Conservation (phyloP, 805 yeast species). For the Kluyveromyces siamensis region DNA sequence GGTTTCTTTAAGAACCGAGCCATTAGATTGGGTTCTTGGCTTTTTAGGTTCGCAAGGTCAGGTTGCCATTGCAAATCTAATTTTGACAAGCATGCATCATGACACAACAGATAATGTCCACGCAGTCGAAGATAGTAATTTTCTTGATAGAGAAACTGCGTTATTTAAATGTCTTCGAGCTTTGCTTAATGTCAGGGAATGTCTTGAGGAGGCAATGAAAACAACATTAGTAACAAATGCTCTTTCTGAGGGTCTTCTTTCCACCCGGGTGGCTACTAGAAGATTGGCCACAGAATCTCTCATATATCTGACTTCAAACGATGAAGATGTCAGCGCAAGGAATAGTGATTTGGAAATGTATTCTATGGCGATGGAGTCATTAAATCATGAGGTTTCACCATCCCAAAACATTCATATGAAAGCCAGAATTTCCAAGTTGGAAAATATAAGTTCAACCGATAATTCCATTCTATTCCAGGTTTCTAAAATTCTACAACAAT, state of each 20-base stretch:
- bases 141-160: conserved; percentile 62
- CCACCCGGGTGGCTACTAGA: conserved; percentile 68
- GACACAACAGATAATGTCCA: conserved; percentile 18
- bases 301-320: conserved; percentile 35
- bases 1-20: conserved; percentile 90
- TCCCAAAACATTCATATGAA: conserved; percentile 11
- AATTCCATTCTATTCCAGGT: conserved; percentile 10
- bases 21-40: conserved; percentile 67
- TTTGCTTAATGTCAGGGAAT: conserved; percentile 53
- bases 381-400: conserved; percentile 30
- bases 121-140: conserved; percentile 29
- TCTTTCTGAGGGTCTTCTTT: conserved; percentile 61
- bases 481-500: conserved; percentile 52
- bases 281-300: conserved; percentile 73
- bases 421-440: conserved; percentile 13
- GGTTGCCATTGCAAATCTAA: conserved; percentile 57
- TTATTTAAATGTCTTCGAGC: conserved; percentile 73
- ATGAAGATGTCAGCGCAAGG: not conserved
- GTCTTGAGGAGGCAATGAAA: conserved; percentile 46
- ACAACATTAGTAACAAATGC: conserved; percentile 45
- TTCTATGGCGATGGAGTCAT: conserved; percentile 15
- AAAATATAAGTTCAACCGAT: conserved; percentile 6
- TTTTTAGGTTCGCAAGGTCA: conserved; percentile 81
- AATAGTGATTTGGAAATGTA: not conserved
- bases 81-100: conserved; percentile 39